Base-by-base conservation (phyloP, 208 protist genomes). In the Crithidia thermophila region DNA sequence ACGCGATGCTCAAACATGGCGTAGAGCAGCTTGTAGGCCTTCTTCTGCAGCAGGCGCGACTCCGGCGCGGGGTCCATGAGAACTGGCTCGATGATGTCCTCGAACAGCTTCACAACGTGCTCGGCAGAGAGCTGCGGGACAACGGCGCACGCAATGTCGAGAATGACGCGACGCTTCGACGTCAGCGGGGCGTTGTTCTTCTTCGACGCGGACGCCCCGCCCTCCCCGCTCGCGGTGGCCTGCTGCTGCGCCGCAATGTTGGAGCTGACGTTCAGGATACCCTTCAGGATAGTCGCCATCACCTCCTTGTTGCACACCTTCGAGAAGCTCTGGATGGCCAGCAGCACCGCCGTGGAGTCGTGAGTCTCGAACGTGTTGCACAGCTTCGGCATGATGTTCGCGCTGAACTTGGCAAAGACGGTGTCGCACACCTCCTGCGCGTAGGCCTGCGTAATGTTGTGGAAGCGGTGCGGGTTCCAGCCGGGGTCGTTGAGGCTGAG, bases 21-120 rank as follows among this genome's bases (percentile, higher is more conserved):
- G 40, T 83, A 86, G 55, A 95, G 83, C 50, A 95, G 77, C 72
- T 95, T 95, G 80, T 95, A 95, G 2, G 90, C 90, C 55, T 95
- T 95, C 73, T 95, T 95, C 73, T 95, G 90, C 57, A 95, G 72
- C 37, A 92, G 68, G 5, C 87, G 85, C 13, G 82, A 91, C 62
- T 91, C 83, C 30, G 87, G 87, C 36, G 84, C 53, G 49, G 81
- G 87, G 62, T 95, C 87, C 67, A 88, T 76, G 20, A 95, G 75
- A 3, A 95, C 84, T 0, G 90, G 90, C 73, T 95, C 90, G 49
- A 95, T 85, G 25, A 95, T 80, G 34, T 91, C 78, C 36, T 80
- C 71, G 58, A 87, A 93, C 23, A 95, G 71, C 34, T 53, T 63
- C 50, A 52, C 45, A 10, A 95, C 50, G 63, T 95, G 75, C 55